Evolutionary conservation across 129 eudicot species (phyloP), one percentile per base, ranked within the genome.

Genomic region (Pulicaria dysenterica): DNA sequence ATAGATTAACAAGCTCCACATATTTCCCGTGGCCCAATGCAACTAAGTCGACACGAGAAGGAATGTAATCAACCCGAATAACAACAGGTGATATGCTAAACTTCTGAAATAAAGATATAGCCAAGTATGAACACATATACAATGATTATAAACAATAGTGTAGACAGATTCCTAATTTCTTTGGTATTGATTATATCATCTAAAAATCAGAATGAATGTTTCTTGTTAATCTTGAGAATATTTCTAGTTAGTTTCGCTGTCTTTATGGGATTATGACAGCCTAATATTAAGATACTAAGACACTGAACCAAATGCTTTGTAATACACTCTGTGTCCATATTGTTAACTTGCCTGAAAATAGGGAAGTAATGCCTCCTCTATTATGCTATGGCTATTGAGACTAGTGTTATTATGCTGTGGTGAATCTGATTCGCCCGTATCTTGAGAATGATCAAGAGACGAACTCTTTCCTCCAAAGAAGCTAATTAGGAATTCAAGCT

Each of bases 21-120:
- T 86, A 94, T 79, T 88, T 94, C 71, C 99, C 97, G 41, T 89
- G 91, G 72, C 99, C 86, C 78, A 94, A 66, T 51, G 97, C 97
- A 56, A 89, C 88, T 44, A 94, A 82, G 82, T 94, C 99, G 78
- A 94, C 93, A 61, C 68, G 96, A 82, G 84, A 79, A 60, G 99
- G 97, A 66, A 82, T 81, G 83, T 94, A 94, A 80, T 94, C 99
- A 60, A 94, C 93, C 63, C 97, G 93, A 70, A 90, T 38, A 43
- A 80, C 67, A 40, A 88, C 73, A 34, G 97, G 91, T 74, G 80
- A 73, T 46, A 94, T 78, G 72, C 90, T 96, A 70, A 94, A 88
- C 82, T 94, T 94, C 99, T 94, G 99, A 74, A 92, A 73, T 41
- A 81, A 65, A 57, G 41, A 42, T 64, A 58, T 11, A 54, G 5